These are phyloP conservation scores for Periconia macrospinosa DNA, from an alignment of 2,329 filamentous ascomycete species.

Conservation along the genomic window DNA sequence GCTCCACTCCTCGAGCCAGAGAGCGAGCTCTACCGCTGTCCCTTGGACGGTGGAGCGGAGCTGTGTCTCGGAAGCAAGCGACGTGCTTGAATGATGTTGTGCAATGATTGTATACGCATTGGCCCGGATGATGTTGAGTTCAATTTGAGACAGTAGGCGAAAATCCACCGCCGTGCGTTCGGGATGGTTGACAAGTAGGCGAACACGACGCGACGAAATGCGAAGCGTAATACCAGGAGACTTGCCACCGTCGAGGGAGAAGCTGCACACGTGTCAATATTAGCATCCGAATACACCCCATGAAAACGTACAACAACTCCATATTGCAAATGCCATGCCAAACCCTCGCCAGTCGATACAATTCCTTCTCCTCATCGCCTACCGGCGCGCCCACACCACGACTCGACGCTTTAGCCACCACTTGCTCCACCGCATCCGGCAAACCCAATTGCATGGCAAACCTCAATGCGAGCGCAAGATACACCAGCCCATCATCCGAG, in stretches of 20 bases:
- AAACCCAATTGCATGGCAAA: conserved; percentile 55
- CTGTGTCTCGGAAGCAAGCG: conserved; percentile 18
- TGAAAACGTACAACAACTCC: conserved; percentile 45
- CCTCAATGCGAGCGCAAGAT: conserved; percentile 54
- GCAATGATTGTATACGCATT: conserved; percentile 29
- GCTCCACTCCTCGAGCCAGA: conserved; percentile 49
- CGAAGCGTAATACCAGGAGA: conserved; percentile 42
- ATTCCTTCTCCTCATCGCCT: conserved; percentile 27
- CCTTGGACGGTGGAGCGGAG: conserved; percentile 23
- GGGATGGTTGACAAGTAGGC: conserved; percentile 49
- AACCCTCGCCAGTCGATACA: conserved; percentile 45
- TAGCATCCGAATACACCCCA: neutral
- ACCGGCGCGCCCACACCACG: neutral
- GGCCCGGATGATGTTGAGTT: conserved; percentile 48
- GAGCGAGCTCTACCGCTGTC: conserved; percentile 28
- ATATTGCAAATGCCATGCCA: conserved; percentile 59
- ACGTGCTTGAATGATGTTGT: conserved; percentile 6
- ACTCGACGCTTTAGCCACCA: conserved; percentile 32
- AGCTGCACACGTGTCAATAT: conserved; percentile 26
- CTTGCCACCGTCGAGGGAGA: conserved; percentile 51
- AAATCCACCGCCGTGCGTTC: conserved; percentile 53
- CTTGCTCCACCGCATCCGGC: conserved; percentile 43
- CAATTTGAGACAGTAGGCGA: conserved; percentile 57
- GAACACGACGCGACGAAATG: conserved; percentile 47
- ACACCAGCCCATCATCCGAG: conserved; percentile 54